Conservation (phyloP, 495 filamentous ascomycete genomes). For the Podospora sp. region DNA sequence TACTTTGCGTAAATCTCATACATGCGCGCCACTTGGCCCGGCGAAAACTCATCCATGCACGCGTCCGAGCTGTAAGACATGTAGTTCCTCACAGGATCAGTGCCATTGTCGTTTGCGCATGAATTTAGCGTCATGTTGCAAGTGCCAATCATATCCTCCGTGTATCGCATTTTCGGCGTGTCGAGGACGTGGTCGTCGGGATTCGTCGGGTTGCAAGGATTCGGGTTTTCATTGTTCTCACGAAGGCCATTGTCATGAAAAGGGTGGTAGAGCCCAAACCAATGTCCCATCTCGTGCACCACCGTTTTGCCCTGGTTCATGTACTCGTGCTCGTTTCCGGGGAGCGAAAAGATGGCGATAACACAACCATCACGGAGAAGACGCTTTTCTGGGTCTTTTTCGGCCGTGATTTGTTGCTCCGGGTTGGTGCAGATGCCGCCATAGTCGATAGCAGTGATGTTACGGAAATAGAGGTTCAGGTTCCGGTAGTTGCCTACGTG, state of each 20-base stretch:
- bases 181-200: constrained; percentile 9
- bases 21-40: neutral
- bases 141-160: neutral
- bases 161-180: neutral
- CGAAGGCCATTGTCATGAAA: neutral
- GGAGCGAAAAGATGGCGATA: neutral
- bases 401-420: neutral
- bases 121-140: neutral
- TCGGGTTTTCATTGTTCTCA: neutral
- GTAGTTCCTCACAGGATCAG: neutral
- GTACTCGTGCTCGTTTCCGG: neutral
- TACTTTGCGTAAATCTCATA: constrained; percentile 3
- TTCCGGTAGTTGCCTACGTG: constrained; percentile 9
- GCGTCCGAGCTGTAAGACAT: constrained; percentile 4
- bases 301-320: constrained; percentile 2
- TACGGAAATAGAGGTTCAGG: constrained; percentile 8
- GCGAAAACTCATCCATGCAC: neutral
- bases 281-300: neutral
- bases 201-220: neutral
- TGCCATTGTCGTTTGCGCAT: neutral
- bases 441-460: constrained; percentile 4
- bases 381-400: neutral
- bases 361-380: neutral
- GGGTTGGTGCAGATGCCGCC: constrained; percentile 15
- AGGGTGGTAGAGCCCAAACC: constrained; percentile 1